Evolutionary conservation across 2,329 filamentous ascomycete genomes (phyloP).

Genomic region (Rutstroemia sp.): DNA sequence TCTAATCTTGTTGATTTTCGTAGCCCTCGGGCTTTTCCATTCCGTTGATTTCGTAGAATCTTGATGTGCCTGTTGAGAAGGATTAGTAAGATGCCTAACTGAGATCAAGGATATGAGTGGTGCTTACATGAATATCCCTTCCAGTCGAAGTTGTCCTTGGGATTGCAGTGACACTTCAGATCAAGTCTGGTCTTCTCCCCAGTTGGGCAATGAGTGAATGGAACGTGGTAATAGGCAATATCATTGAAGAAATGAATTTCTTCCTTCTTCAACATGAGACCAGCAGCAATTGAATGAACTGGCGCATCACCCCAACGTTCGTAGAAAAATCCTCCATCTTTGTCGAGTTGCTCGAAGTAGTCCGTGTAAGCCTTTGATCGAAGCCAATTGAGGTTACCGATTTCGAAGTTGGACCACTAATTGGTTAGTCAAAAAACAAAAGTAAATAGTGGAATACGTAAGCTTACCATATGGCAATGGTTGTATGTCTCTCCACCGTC

Average conservation of each 20-base stretch:
- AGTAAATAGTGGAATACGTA: neutral
- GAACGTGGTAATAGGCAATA: conserved; percentile 96
- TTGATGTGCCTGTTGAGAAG: conserved; percentile 59
- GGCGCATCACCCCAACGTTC: conserved; percentile 98
- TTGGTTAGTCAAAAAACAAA: conserved; percentile 13
- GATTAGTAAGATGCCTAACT: conserved; percentile 15
- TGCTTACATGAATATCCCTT: conserved; percentile 91
- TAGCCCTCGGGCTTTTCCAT: conserved; percentile 80
- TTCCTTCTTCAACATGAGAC: conserved; percentile 80
- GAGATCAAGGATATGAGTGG: neutral
- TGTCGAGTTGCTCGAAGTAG: conserved; percentile 82
- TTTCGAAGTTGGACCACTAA: conserved; percentile 98
- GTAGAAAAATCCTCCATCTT: conserved; percentile 96
- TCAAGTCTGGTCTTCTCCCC: conserved; percentile 77
- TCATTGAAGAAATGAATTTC: conserved; percentile 99
- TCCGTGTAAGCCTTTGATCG: conserved; percentile 82
- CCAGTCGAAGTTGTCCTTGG: conserved; percentile 98
- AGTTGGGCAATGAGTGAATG: conserved; percentile 95
- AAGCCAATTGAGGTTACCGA: conserved; percentile 90
- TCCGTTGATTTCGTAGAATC: conserved; percentile 77
- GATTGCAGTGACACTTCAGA: conserved; percentile 89
- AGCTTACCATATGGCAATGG: conserved; percentile 87
- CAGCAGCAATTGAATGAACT: conserved; percentile 93
- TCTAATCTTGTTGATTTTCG: conserved; percentile 57
- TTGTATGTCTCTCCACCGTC: conserved; percentile 91